A percentile compares a stretch with the other conserved stretches of the same genome.
Conservation (phyloP, 768 basidiomycete genomes). For the Lactarius sp. region DNA sequence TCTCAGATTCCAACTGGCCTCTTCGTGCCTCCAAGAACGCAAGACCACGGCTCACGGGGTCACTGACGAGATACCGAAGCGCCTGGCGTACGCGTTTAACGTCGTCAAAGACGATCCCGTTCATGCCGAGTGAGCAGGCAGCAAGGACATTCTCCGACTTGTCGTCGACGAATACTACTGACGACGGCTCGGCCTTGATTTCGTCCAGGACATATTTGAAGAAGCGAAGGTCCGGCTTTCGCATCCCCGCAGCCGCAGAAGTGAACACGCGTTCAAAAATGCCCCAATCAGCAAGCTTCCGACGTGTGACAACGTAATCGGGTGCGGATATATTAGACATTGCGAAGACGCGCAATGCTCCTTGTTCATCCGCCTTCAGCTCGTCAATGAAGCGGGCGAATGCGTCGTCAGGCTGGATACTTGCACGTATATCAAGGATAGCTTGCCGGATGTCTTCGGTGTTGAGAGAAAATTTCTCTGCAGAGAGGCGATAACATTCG, state of each 20-base stretch:
- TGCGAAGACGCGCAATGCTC: constrained; percentile 42
- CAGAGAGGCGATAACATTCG: constrained; percentile 41
- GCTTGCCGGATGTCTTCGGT: constrained; percentile 39
- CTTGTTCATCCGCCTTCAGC: constrained; percentile 37
- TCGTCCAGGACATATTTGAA: constrained; percentile 45
- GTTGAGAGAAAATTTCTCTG: constrained; percentile 37
- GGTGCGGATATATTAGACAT: constrained; percentile 58
- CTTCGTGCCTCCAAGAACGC: constrained; percentile 41
- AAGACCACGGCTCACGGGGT: constrained; percentile 42
- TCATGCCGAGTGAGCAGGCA: constrained; percentile 52
- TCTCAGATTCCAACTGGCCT: constrained; percentile 41
- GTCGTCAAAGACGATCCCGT: constrained; percentile 49
- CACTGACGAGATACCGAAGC: constrained; percentile 44
- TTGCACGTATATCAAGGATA: constrained; percentile 45
- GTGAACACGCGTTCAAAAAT: constrained; percentile 49
- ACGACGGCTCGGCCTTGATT: constrained; percentile 42
- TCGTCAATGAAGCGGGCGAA: constrained; percentile 44
- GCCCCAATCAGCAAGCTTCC: constrained; percentile 45
- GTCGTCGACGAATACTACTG: constrained; percentile 55
- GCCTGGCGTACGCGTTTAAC: constrained; percentile 39
- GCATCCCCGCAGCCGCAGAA: constrained; percentile 47
- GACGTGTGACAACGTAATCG: constrained; percentile 44
- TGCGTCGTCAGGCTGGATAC: constrained; percentile 41
- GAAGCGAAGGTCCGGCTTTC: constrained; percentile 53
- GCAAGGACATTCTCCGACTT: constrained; percentile 54